A percentile compares a stretch with the other conserved stretches of the same genome.
phyloP scores from a whole-genome alignment of 208 protist species.

The Porcisia hertigi region DNA sequence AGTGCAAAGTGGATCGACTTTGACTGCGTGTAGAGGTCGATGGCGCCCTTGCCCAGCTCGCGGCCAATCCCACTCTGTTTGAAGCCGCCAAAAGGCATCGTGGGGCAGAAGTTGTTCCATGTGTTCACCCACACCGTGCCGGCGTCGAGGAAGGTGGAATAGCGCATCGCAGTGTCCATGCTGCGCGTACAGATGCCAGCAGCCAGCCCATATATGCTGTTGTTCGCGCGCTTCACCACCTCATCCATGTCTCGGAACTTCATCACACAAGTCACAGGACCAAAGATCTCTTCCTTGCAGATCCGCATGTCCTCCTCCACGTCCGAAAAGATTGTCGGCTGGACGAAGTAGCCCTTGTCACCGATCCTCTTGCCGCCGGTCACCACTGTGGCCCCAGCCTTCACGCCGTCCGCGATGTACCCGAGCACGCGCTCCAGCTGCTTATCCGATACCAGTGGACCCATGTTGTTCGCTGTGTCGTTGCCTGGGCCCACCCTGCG shows the following conservation, averaged over 20 bases:
- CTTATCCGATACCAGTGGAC: constrained; percentile 67
- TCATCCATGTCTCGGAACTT: constrained; percentile 86
- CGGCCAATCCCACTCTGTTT: constrained; percentile 87
- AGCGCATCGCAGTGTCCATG: constrained; percentile 69
- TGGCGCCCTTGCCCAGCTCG: constrained; percentile 69
- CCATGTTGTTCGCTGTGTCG: constrained; percentile 48
- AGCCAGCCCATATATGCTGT: constrained; percentile 82
- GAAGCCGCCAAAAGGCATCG: constrained; percentile 86
- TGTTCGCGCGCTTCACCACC: constrained; percentile 77
- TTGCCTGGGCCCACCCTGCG: constrained; percentile 62
- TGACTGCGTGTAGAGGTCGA: constrained; percentile 76
- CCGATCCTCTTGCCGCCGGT: constrained; percentile 54
- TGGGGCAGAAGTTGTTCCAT: constrained; percentile 80
- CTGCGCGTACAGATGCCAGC: constrained; percentile 79
- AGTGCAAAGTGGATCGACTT: constrained; percentile 72
- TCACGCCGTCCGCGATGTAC: constrained; percentile 81
- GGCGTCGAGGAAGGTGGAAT: constrained; percentile 56
- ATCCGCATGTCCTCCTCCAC: constrained; percentile 79
- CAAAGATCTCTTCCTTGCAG: constrained; percentile 89
- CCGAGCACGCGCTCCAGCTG: constrained; percentile 72
- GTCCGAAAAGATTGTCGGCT: constrained; percentile 83
- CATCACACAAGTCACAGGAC: constrained; percentile 84
- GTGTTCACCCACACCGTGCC: constrained; percentile 91
- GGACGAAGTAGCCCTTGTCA: constrained; percentile 81
- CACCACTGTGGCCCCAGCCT: constrained; percentile 71